These are phyloP conservation scores for Citrus reticulata DNA, from an alignment of 345 rosid species.

Conservation along the genomic window DNA sequence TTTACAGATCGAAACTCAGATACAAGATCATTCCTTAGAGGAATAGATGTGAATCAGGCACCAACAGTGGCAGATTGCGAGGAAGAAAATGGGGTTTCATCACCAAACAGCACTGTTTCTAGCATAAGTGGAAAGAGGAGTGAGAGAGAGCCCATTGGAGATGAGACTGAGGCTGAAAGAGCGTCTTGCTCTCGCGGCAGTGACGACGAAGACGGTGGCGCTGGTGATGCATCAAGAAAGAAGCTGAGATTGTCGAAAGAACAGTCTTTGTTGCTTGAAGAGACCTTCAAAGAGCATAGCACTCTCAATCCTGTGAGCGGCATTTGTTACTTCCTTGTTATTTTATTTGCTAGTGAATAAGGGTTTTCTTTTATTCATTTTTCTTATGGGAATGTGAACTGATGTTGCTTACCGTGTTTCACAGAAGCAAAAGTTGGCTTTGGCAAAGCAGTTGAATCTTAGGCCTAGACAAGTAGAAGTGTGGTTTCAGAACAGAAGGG, in stretches of 20 bases:
- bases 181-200: conserved; percentile 67
- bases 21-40: conserved; percentile 44
- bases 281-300: conserved; percentile 77
- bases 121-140: conserved; percentile 74
- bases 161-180: conserved; percentile 60
- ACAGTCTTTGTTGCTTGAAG: conserved; percentile 78
- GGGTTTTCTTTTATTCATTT: not conserved
- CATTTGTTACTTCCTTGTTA: conserved; percentile 6
- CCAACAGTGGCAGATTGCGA: conserved; percentile 47
- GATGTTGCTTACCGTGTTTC: not conserved
- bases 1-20: conserved; percentile 45
- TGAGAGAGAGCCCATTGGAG: conserved; percentile 57
- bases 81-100: conserved; percentile 56
- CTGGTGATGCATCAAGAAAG: conserved; percentile 62
- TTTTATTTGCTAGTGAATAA: conserved; percentile 4
- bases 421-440: conserved; percentile 75
- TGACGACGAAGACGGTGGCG: conserved; percentile 70
- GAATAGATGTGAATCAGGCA: conserved; percentile 58
- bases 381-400: not conserved
- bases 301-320: conserved; percentile 89
- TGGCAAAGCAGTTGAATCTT: conserved; percentile 75
- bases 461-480: conserved; percentile 88
- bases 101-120: conserved; percentile 83
- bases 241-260: conserved; percentile 80
- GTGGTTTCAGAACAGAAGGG: conserved; percentile 92